Conservation (phyloP, 306 rosid species). For the Cucurbita argyrosperma region DNA sequence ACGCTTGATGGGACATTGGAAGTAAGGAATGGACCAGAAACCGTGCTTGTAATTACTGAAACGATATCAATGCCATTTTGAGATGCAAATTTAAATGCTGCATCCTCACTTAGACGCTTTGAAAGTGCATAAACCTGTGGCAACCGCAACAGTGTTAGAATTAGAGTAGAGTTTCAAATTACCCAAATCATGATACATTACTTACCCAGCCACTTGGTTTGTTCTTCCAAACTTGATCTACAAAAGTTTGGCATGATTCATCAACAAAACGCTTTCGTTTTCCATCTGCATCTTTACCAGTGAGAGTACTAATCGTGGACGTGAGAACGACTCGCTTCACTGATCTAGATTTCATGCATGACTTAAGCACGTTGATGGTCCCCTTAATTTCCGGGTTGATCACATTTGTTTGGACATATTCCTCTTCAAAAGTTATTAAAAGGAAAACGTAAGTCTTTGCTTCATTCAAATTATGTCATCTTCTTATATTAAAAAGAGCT, state of each 20-base stretch:
- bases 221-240: slow-evolving; percentile 34
- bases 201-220: slow-evolving; percentile 72
- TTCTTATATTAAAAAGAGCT: background rate
- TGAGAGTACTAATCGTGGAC: slow-evolving; percentile 64
- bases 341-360: slow-evolving; percentile 57
- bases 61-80: slow-evolving; percentile 55
- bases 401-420: slow-evolving; percentile 33
- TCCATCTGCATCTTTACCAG: slow-evolving; percentile 40
- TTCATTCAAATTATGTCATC: background rate
- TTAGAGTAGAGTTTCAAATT: background rate
- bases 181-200: background rate
- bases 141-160: background rate
- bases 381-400: slow-evolving; percentile 51
- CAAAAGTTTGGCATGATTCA: slow-evolving; percentile 45
- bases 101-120: slow-evolving; percentile 58
- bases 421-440: slow-evolving; percentile 15
- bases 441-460: background rate
- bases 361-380: slow-evolving; percentile 38
- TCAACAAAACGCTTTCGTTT: slow-evolving; percentile 43
- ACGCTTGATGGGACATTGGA: slow-evolving; percentile 48
- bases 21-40: slow-evolving; percentile 66
- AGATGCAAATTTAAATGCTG: slow-evolving; percentile 51
- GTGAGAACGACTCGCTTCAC: slow-evolving; percentile 70
- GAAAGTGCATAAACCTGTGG: slow-evolving; percentile 53
- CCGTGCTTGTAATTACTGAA: slow-evolving; percentile 54